A percentile compares a stretch with the other conserved stretches of the same genome.
Evolutionary conservation across 1,139 yeast genomes (phyloP).

Genomic region (Taphrina betulina): DNA sequence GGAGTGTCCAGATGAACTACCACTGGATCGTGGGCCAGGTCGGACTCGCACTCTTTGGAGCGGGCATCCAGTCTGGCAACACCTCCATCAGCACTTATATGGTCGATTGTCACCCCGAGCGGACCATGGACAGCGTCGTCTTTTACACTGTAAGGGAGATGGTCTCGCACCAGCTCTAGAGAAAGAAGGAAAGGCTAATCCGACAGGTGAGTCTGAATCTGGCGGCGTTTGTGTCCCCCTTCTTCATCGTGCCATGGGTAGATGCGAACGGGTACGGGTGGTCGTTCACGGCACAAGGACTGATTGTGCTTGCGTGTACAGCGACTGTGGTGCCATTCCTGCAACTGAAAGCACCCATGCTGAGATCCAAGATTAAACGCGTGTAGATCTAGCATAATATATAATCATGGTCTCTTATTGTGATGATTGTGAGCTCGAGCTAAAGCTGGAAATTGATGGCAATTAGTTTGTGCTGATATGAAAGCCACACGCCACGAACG

Average conservation of each 20-base stretch:
- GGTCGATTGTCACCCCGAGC: constrained; percentile 31
- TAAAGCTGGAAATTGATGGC: too few relatives aligned
- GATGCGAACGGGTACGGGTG: constrained; percentile 33
- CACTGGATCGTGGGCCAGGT: constrained; percentile 34
- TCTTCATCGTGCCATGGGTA: constrained; percentile 32
- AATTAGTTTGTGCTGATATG: too few relatives aligned
- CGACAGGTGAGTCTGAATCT: constrained; percentile 26
- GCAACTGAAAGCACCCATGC: too few relatives aligned
- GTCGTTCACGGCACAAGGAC: constrained; percentile 36
- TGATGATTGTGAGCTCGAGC: too few relatives aligned
- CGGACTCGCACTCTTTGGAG: constrained; percentile 27
- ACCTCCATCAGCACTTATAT: constrained; percentile 31
- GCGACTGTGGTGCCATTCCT: not conserved
- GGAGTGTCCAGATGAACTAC: constrained; percentile 30
- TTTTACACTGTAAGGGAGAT: constrained; percentile 28
- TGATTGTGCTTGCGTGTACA: constrained; percentile 2
- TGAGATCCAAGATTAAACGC: too few relatives aligned
- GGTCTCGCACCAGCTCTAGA: too few relatives aligned
- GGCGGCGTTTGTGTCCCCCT: constrained; percentile 33
- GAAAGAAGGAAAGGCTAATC: too few relatives aligned
- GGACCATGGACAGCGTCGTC: constrained; percentile 31
- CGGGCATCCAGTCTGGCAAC: constrained; percentile 34
- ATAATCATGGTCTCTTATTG: too few relatives aligned
- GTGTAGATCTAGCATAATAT: too few relatives aligned
- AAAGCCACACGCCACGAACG: too few relatives aligned